A percentile compares a stretch with the other conserved stretches of the same genome.
Evolutionary conservation across 148 eudicot species (phyloP).

Genomic region (Simmondsia chinensis): DNA sequence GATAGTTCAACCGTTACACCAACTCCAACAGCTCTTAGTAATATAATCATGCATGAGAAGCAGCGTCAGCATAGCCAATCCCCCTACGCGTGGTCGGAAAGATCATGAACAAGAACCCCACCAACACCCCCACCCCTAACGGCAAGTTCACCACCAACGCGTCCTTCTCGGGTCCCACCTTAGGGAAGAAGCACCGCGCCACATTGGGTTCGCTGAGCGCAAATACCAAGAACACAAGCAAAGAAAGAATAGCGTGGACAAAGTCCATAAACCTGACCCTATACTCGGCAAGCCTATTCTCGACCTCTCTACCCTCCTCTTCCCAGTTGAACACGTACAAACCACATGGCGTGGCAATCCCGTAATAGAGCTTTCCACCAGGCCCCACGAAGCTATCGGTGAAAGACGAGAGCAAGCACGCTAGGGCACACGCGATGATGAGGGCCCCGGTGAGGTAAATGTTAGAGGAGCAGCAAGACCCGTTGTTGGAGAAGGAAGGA

Average conservation of each 20-base stretch:
- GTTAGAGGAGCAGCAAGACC: conserved; percentile 21
- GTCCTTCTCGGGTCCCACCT: conserved; percentile 4
- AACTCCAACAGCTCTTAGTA: no score
- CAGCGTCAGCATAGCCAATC: conserved; percentile 37
- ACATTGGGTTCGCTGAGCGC: conserved; percentile 30
- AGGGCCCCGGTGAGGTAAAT: conserved; percentile 29
- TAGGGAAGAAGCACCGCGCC: conserved; percentile 16
- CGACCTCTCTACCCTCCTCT: not conserved
- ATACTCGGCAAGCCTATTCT: conserved; percentile 13
- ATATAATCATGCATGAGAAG: no score
- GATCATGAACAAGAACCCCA: conserved; percentile 45
- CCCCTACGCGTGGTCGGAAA: conserved; percentile 59
- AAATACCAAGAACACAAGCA: conserved; percentile 38
- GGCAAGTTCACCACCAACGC: conserved; percentile 38
- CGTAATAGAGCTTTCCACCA: conserved; percentile 36
- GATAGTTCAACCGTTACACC: no score
- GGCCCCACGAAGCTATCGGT: conserved; percentile 40
- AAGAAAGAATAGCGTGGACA: conserved; percentile 38
- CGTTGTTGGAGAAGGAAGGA: conserved; percentile 42
- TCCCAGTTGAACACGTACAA: conserved; percentile 31
- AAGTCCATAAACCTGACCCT: conserved; percentile 25
- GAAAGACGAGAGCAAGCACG: conserved; percentile 52
- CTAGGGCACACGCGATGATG: conserved; percentile 16
- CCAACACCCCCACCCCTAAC: conserved; percentile 33
- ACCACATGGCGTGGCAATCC: conserved; percentile 44